These are phyloP conservation scores for Brassica rapa DNA, from an alignment of 345 rosid species.

Conservation along the genomic window DNA sequence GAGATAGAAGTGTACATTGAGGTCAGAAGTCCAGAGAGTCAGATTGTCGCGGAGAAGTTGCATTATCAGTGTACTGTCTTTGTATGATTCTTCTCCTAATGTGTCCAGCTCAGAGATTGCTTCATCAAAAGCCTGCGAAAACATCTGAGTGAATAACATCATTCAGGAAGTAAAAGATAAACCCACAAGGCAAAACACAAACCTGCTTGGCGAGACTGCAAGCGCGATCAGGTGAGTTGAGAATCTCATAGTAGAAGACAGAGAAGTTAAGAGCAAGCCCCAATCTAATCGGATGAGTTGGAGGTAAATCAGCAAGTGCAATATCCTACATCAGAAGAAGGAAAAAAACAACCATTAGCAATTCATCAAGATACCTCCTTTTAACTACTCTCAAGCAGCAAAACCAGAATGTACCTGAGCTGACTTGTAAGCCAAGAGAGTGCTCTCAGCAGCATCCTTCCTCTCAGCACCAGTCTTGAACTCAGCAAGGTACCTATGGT, in stretches of 20 bases:
- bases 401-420: conserved; percentile 60
- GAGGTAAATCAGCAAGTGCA: conserved; percentile 86
- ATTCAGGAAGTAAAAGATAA: not conserved
- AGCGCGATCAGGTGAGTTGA: conserved; percentile 97
- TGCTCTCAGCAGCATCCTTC: conserved; percentile 98
- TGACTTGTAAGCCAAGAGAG: conserved; percentile 91
- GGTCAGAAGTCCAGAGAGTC: conserved; percentile 97
- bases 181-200: not conserved
- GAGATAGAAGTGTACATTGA: conserved; percentile 49
- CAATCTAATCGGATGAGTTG: conserved; percentile 97
- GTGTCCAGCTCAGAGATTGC: conserved; percentile 98
- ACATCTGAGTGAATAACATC: conserved; percentile 1
- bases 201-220: conserved; percentile 99
- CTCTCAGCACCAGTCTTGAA: conserved; percentile 94
- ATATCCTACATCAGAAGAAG: conserved; percentile 62
- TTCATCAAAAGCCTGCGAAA: conserved; percentile 86
- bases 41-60: conserved; percentile 97
- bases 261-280: conserved; percentile 99
- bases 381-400: no score
- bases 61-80: conserved; percentile 97
- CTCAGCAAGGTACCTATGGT: conserved; percentile 98
- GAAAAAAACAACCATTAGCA: not conserved
- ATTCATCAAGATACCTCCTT: no score
- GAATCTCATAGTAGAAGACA: conserved; percentile 96
- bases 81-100: conserved; percentile 97